Conservation (phyloP, 2,329 filamentous ascomycete species). For the Stachybotrys chlorohalonatus region DNA sequence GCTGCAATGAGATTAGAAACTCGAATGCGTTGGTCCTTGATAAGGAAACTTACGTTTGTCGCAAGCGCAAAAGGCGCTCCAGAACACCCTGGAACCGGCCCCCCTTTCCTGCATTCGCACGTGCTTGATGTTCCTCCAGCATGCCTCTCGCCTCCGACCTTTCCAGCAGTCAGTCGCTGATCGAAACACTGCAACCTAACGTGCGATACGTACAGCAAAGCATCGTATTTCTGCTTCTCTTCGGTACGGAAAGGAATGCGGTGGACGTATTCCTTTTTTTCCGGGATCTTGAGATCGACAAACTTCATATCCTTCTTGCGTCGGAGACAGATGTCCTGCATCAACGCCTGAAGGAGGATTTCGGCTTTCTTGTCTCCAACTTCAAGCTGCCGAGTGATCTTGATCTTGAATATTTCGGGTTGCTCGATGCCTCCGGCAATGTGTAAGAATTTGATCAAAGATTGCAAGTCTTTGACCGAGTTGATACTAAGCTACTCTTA, state of each 20-base stretch:
- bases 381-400: slow-evolving; percentile 53
- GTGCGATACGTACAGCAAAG: slow-evolving; percentile 47
- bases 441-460: slow-evolving; percentile 66
- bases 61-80: slow-evolving; percentile 71
- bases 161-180: slow-evolving; percentile 1
- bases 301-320: slow-evolving; percentile 85
- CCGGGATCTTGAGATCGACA: slow-evolving; percentile 69
- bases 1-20: slow-evolving; percentile 18
- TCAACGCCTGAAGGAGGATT: slow-evolving; percentile 62
- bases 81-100: slow-evolving; percentile 65
- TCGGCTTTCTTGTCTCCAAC: slow-evolving; percentile 47
- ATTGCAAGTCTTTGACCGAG: slow-evolving; percentile 71
- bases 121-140: slow-evolving; percentile 48
- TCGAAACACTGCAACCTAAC: not conserved
- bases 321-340: slow-evolving; percentile 72
- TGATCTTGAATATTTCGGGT: slow-evolving; percentile 61
- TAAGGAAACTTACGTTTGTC: slow-evolving; percentile 49
- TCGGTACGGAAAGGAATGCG: slow-evolving; percentile 63
- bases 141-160: slow-evolving; percentile 67
- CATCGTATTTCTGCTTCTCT: slow-evolving; percentile 70
- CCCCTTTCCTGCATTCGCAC: slow-evolving; percentile 29
- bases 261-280: slow-evolving; percentile 70
- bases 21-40: not conserved
- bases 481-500: slow-evolving; percentile 49
- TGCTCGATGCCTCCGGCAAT: slow-evolving; percentile 69